These are phyloP conservation scores for Russula sp. DNA, from an alignment of 768 basidiomycete species.

Conservation along the genomic window DNA sequence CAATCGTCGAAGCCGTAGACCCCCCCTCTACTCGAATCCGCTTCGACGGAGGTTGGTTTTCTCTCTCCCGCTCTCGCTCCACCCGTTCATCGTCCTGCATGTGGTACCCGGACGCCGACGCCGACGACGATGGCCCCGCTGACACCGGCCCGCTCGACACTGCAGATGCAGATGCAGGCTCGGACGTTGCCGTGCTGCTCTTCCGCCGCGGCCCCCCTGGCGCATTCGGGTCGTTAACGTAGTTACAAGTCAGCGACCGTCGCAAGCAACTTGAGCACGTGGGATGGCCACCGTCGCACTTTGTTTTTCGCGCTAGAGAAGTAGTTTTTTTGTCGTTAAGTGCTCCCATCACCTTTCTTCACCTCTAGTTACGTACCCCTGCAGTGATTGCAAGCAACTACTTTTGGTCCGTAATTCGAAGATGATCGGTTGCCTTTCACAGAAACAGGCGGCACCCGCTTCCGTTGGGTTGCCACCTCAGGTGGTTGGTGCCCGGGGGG, in stretches of 20 bases:
- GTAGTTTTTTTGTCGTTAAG: background rate
- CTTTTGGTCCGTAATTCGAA: constrained; percentile 70
- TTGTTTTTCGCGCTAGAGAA: constrained; percentile 70
- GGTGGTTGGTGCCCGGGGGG: constrained; percentile 28
- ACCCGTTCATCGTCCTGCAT: constrained; percentile 9
- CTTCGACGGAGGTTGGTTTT: constrained; percentile 18
- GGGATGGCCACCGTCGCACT: constrained; percentile 83
- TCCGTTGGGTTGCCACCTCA: constrained; percentile 31
- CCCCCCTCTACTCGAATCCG: constrained; percentile 21
- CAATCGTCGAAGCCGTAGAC: constrained; percentile 16
- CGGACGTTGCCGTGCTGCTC: constrained; percentile 19
- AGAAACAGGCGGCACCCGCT: constrained; percentile 56
- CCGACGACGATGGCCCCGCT: constrained; percentile 17
- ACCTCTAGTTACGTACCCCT: constrained; percentile 47
- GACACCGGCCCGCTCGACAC: constrained; percentile 27
- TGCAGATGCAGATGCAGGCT: constrained; percentile 23
- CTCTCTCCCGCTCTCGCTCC: constrained; percentile 14
- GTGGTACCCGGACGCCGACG: constrained; percentile 20
- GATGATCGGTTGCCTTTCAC: constrained; percentile 49
- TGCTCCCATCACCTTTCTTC: background rate
- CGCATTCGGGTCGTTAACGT: constrained; percentile 56
- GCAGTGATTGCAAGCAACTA: constrained; percentile 86
- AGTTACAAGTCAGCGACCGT: constrained; percentile 68
- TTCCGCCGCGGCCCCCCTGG: constrained; percentile 22
- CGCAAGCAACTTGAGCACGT: constrained; percentile 78